Evolutionary conservation across 208 protist genomes (phyloP), one percentile per base, ranked within the genome.

Genomic region (Leishmania tropica): DNA sequence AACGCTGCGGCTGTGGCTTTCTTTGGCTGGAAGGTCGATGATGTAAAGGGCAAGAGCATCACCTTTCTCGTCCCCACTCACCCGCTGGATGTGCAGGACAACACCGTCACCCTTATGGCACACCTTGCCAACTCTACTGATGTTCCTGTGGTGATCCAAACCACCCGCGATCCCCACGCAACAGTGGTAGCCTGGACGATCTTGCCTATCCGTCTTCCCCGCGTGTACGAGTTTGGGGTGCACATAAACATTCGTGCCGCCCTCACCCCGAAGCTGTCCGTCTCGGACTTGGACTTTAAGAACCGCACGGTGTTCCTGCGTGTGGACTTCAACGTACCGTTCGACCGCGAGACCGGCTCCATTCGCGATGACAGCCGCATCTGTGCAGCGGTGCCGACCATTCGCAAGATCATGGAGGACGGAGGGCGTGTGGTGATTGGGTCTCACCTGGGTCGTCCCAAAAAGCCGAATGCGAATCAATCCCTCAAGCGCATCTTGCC

Each of bases 271-370:
- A 97, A 98, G 87, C 88, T 97, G 28, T 97, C 89, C 42, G 89
- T 98, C 37, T 92, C 95, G 71, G 96, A 98, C 65, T 80, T 98
- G 47, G 86, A 96, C 81, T 96, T 98, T 56, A 83, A 78, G 31
- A 97, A 92, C 35, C 99, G 99, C 79, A 93, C 96, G 73, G 98
- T 99, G 31, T 96, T 99, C 75, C 51, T 96, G 56, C 97, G 99
- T 68, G 99, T 99, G 24, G 99, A 99, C 82, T 99, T 99, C 83
- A 99, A 99, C 91, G 99, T 99, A 24, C 99, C 99, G 4, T 93
- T 99, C 48, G 94, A 99, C 67, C 86, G 90, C 45, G 70, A 90
- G 47, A 97, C 99, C 2, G 92, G 95, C 42, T 85, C 89, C 15
- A 99, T 99, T 51, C 98, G 96, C 47, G 99, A 99, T 76, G 95